Base-by-base conservation (phyloP, 2,329 filamentous ascomycete genomes). In the Botryosphaeria agaves region DNA sequence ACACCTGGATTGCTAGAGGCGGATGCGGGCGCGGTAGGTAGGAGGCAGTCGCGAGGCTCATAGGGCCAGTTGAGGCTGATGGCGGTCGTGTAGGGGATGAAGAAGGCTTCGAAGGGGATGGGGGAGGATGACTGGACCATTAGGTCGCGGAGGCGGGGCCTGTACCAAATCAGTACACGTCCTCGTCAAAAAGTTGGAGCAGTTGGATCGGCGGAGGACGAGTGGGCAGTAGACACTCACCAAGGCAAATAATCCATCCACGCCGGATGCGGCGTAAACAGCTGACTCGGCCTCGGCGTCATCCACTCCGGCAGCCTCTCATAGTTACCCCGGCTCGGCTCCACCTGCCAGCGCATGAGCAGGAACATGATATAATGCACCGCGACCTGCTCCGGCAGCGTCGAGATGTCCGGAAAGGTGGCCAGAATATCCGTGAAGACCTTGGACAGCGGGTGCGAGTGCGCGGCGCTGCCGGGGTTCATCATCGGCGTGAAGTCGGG, bases 171-270 rank as follows among this genome's bases (percentile, higher is more conserved):
- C n/a, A n/a, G n/a, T n/a, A n/a, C n/a, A n/a, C n/a, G n/a, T n/a
- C n/a, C n/a, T n/a, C n/a, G n/a, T n/a, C n/a, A n/a, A n/a, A n/a
- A n/a, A n/a, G n/a, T n/a, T n/a, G n/a, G n/a, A n/a, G n/a, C n/a
- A n/a, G n/a, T n/a, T n/a, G n/a, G n/a, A n/a, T n/a, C n/a, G n/a
- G n/a, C n/a, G n/a, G n/a, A n/a, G n/a, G n/a, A n/a, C n/a, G n/a
- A n/a, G n/a, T n/a, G n/a, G n/a, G n/a, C n/a, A n/a, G 16, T 4
- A 14, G 4, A 23, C 9, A 42, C 48, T 35, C 44, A 59, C 59
- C 80, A 93, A 1, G 81, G 79, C 3, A 92, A 39, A 46, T 87
- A 71, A 47, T 92, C 83, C 18, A 84, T 64, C 84, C 84, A 93
- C 1, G 70, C 69, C 1, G 83, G 76, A 49, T 93, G 84, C 0